Conservation (phyloP, 768 basidiomycete genomes). For the Pisolithus tinctorius region DNA sequence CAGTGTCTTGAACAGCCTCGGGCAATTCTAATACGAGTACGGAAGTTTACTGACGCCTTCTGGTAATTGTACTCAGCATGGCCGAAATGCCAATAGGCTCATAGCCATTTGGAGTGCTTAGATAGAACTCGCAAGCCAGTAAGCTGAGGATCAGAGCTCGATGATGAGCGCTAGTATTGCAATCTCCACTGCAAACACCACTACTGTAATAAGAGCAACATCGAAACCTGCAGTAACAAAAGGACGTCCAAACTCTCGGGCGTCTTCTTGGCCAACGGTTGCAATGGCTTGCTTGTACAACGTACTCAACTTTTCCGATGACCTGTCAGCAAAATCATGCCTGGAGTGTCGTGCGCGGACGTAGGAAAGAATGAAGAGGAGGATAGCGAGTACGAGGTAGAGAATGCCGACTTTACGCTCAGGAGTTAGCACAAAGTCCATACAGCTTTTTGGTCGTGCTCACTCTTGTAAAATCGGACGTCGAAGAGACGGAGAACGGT, state of each 20-base stretch:
- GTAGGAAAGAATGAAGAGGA: conserved; percentile 54
- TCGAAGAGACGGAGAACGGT: conserved; percentile 79
- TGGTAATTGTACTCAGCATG: too few species aligned
- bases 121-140: too few species aligned
- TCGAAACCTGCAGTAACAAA: conserved; percentile 80
- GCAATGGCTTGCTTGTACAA: conserved; percentile 34
- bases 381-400: conserved; percentile 53
- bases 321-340: conserved; percentile 71
- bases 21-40: too few species aligned
- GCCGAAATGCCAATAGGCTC: too few species aligned
- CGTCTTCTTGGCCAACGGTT: conserved; percentile 55
- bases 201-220: conserved; percentile 38
- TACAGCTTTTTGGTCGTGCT: conserved; percentile 17
- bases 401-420: conserved; percentile 45
- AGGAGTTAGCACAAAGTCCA: conserved; percentile 6
- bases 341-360: conserved; percentile 57
- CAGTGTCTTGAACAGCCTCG: too few species aligned
- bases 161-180: conserved; percentile 59
- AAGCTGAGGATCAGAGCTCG: conserved; percentile 22
- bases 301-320: conserved; percentile 26
- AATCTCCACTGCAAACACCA: conserved; percentile 62
- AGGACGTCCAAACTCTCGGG: conserved; percentile 65
- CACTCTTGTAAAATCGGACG: conserved; percentile 63
- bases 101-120: too few species aligned
- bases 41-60: too few species aligned